A percentile compares a stretch with the other conserved stretches of the same genome.
Evolutionary conservation across 2,329 filamentous ascomycete genomes (phyloP).

Genomic region (Scleromitrula shiraiana): DNA sequence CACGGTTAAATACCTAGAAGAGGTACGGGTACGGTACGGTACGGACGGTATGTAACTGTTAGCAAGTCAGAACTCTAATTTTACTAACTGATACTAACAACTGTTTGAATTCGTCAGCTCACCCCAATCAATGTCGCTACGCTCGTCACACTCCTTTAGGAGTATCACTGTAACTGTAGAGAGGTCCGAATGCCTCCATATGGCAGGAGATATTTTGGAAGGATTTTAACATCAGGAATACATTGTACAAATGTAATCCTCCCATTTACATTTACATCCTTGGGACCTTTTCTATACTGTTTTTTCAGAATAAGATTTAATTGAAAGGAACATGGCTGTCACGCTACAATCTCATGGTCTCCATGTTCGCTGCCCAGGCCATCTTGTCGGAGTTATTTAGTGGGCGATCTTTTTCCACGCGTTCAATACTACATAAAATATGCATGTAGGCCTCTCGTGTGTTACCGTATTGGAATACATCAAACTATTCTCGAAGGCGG

Average conservation of each 20-base stretch:
- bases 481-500: constrained; percentile 4
- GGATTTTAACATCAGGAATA: no score
- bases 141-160: not conserved
- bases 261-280: not conserved
- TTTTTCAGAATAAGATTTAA: not conserved
- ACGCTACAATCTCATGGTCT: constrained; percentile 7
- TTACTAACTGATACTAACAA: no score
- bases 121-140: not conserved
- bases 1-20: not conserved
- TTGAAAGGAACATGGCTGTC: not conserved
- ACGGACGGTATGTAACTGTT: no score
- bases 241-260: no score
- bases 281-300: not conserved
- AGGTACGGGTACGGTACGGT: not conserved
- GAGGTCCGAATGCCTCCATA: no score
- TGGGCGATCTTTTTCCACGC: constrained; percentile 1
- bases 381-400: constrained; percentile 1
- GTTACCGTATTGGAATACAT: not conserved
- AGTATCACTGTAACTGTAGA: not conserved
- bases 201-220: not conserved
- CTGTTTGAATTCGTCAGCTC: no score
- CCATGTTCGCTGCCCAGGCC: not conserved
- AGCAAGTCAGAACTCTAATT: no score
- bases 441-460: not conserved
- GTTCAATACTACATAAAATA: not conserved